Conservation (phyloP, 768 basidiomycete genomes). For the Mrakia gelida region DNA sequence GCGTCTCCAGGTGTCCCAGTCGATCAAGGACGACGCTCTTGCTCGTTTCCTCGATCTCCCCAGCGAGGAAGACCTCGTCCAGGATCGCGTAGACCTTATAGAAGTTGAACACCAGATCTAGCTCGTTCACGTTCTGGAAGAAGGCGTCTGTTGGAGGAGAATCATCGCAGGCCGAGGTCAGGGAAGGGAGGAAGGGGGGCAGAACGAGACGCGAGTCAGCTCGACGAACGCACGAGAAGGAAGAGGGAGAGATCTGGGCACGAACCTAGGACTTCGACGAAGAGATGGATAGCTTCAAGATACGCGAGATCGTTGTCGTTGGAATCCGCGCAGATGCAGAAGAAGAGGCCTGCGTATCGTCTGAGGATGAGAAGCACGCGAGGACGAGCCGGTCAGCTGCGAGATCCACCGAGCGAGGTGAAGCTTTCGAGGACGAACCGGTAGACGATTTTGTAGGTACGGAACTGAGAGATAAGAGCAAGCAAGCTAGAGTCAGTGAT, state of each 20-base stretch:
- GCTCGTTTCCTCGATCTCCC: conserved; percentile 96
- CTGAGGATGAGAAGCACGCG: background rate
- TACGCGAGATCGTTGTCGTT: conserved; percentile 98
- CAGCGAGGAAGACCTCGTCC: conserved; percentile 96
- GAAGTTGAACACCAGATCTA: conserved; percentile 98
- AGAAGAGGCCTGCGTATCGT: conserved; percentile 95
- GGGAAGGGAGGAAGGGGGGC: no score
- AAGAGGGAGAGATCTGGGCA: conserved; percentile 19
- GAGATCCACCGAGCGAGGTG: no score
- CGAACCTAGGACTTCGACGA: conserved; percentile 96
- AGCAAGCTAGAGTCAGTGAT: no score
- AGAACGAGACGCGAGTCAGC: no score
- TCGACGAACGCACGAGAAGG: no score
- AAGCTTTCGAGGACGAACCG: no score
- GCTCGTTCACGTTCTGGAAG: conserved; percentile 92
- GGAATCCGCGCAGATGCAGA: conserved; percentile 93
- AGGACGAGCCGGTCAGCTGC: background rate
- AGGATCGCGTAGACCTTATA: conserved; percentile 99
- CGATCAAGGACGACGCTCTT: conserved; percentile 91
- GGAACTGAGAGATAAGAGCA: conserved; percentile 58
- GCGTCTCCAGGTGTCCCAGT: conserved; percentile 85
- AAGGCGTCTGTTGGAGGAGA: no score
- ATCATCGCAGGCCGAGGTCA: no score
- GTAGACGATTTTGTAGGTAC: conserved; percentile 96
- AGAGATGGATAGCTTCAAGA: conserved; percentile 94